A percentile compares a stretch with the other conserved stretches of the same genome.
phyloP scores from a whole-genome alignment of 805 yeast genomes.

The Saccharomycopsis javanensis region DNA sequence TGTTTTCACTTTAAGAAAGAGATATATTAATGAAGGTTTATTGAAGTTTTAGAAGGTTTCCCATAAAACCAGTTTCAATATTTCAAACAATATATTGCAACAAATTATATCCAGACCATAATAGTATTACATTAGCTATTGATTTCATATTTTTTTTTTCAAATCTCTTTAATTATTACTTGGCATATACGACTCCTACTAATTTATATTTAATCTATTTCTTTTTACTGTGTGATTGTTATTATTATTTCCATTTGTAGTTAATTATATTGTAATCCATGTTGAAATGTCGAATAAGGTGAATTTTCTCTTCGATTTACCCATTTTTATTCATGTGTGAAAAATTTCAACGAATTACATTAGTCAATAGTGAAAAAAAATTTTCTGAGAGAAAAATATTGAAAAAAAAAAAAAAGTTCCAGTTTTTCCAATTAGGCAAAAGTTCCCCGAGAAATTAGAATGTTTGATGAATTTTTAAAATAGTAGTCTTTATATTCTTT shows the following conservation, averaged over 20 bases:
- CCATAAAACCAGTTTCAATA: neutral
- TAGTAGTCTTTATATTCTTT: neutral
- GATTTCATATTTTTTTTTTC: no score
- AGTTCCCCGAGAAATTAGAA: neutral
- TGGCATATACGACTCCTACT: no score
- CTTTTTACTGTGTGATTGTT: neutral
- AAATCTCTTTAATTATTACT: no score
- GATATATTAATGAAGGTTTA: constrained; percentile 2
- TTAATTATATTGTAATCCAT: no score
- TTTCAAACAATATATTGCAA: no score
- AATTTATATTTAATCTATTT: neutral
- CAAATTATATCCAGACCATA: no score
- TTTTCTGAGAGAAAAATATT: neutral
- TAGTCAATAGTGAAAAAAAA: neutral
- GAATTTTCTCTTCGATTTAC: neutral
- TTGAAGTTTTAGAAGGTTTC: neutral
- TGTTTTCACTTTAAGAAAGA: constrained; percentile 48
- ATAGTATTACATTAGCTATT: no score
- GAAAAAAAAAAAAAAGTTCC: neutral
- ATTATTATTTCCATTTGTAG: no score
- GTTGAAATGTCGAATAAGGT: neutral
- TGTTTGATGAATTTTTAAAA: neutral
- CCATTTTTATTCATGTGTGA: neutral
- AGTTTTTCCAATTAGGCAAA: neutral
- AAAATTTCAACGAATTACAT: constrained; percentile 1